Evolutionary conservation across 768 basidiomycete genomes (phyloP).

Genomic region (Naganishia randhawae): DNA sequence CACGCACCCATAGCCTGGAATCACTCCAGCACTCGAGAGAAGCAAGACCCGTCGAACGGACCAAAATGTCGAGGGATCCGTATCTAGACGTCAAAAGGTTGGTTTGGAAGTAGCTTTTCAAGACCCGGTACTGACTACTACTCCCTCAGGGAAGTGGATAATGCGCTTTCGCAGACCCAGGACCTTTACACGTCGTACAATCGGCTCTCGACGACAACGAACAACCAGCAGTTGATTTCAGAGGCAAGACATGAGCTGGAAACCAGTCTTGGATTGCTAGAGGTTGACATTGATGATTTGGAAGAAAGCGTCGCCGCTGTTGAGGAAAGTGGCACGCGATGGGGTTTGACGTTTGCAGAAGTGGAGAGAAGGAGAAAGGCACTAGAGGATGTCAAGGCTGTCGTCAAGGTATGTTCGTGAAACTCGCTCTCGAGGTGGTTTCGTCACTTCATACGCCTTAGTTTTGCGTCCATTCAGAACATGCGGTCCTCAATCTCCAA

Average conservation of each 20-base stretch:
- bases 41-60: not conserved
- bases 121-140: not conserved
- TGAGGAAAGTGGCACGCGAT: conserved; percentile 78
- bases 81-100: conserved; percentile 66
- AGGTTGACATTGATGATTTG: conserved; percentile 86
- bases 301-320: conserved; percentile 91
- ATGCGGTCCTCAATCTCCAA: not conserved
- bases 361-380: conserved; percentile 72
- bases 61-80: conserved; percentile 58
- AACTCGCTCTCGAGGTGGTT: not conserved
- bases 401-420: conserved; percentile 67
- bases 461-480: not conserved
- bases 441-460: not conserved
- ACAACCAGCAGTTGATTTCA: conserved; percentile 4
- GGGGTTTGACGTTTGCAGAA: conserved; percentile 75
- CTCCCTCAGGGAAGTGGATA: conserved; percentile 69
- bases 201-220: conserved; percentile 65
- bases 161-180: conserved; percentile 65
- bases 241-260: conserved; percentile 59
- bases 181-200: conserved; percentile 71
- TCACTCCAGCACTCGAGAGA: not conserved
- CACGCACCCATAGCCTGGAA: not conserved
- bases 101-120: not conserved
- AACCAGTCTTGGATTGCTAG: conserved; percentile 69
- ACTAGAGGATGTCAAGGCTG: conserved; percentile 66